phyloP scores from a whole-genome alignment of 2,329 filamentous ascomycete species.

The Chrysosporium keratinophilum region DNA sequence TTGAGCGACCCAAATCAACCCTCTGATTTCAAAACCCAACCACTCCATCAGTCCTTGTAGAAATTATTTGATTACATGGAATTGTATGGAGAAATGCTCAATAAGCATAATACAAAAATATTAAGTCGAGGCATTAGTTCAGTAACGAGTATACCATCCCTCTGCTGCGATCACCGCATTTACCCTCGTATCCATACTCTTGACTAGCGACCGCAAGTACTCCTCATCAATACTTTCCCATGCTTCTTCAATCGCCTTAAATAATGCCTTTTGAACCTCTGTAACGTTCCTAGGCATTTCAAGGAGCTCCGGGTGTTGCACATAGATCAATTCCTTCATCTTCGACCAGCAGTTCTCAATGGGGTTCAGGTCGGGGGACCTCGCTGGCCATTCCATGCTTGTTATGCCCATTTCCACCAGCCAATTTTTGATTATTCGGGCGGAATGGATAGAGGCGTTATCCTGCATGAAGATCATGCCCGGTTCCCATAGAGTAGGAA shows the following conservation, averaged over 20 bases:
- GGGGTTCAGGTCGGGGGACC: slow-evolving; percentile 20
- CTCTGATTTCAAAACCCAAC: background rate
- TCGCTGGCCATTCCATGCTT: slow-evolving; percentile 14
- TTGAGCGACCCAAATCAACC: background rate
- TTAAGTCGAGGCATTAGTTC: background rate
- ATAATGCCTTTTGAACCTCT: background rate
- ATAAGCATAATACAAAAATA: background rate
- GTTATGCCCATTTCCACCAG: too few relatives aligned
- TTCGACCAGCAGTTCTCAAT: slow-evolving; percentile 20
- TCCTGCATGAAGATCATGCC: too few relatives aligned
- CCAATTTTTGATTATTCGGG: too few relatives aligned
- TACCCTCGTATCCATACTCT: background rate
- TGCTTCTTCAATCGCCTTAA: background rate
- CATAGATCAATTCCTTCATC: slow-evolving; percentile 16
- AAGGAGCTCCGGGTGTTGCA: slow-evolving; percentile 1
- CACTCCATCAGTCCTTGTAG: background rate
- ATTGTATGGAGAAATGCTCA: background rate
- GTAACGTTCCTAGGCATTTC: background rate
- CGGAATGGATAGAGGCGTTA: too few relatives aligned
- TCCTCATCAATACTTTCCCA: background rate
- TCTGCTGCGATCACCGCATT: slow-evolving; percentile 1
- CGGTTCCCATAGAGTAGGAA: too few relatives aligned
- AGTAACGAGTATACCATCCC: background rate
- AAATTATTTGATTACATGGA: too few relatives aligned
- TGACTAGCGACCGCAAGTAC: background rate